Evolutionary conservation across 1,284 basidiomycete genomes (phyloP).

Genomic region (Ustilago vetiveriae): DNA sequence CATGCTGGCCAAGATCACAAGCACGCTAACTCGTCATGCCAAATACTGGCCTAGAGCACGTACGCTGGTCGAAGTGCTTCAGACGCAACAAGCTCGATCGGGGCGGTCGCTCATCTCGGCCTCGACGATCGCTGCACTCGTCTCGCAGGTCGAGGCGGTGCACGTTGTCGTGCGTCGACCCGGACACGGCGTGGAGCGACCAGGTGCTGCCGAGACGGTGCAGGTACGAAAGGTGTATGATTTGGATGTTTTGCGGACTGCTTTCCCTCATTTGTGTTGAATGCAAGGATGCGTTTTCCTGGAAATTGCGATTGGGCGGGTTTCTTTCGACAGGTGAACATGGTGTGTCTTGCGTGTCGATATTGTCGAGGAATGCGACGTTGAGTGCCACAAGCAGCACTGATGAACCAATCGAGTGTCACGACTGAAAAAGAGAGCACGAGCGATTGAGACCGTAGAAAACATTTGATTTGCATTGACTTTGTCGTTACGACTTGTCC

Average conservation of each 20-base stretch:
- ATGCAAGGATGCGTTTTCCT: background rate
- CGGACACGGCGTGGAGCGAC: background rate
- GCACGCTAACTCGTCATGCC: conserved; percentile 21
- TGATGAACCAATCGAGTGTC: no score
- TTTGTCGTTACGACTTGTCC: background rate
- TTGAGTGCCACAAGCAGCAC: no score
- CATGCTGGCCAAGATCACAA: conserved; percentile 11
- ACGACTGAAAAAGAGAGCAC: no score
- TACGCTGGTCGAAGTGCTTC: conserved; percentile 13
- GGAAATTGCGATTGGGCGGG: background rate
- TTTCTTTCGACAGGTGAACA: background rate
- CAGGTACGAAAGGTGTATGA: conserved; percentile 22
- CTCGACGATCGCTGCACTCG: conserved; percentile 11
- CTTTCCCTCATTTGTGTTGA: conserved; percentile 34
- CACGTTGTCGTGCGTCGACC: conserved; percentile 38
- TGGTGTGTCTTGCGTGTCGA: background rate
- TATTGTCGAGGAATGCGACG: no score
- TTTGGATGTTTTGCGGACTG: conserved; percentile 16
- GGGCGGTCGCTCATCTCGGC: background rate
- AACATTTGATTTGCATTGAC: no score
- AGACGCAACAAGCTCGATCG: conserved; percentile 8
- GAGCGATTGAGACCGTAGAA: no score
- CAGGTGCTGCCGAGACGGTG: background rate
- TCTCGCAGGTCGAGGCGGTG: conserved; percentile 34
- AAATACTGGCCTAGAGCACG: conserved; percentile 33